Conservation (phyloP, 192 early-diverging fungal species). For the Phlyctochytrium bullatum region DNA sequence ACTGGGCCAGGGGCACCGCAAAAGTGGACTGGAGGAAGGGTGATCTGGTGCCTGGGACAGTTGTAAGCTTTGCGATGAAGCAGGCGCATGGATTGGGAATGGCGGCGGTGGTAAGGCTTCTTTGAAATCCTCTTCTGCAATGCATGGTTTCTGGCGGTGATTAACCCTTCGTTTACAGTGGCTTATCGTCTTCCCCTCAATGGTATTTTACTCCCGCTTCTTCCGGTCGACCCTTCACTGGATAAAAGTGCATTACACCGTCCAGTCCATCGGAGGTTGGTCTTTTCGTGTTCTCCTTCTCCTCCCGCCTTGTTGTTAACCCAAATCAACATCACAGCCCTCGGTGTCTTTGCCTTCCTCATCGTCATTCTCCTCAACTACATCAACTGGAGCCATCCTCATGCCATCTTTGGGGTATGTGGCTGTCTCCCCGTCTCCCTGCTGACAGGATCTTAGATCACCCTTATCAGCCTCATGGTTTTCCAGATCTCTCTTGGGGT, state of each 20-base stretch:
- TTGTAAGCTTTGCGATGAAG: neutral
- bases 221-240: neutral
- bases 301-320: too few relatives aligned
- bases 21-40: neutral
- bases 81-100: neutral
- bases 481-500: neutral
- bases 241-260: neutral
- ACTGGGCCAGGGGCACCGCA: neutral
- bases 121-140: neutral
- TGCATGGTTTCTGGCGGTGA: neutral
- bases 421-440: too few relatives aligned
- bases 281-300: too few relatives aligned
- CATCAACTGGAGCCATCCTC: neutral
- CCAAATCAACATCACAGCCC: too few relatives aligned
- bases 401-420: neutral
- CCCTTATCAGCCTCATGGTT: neutral
- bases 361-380: neutral
- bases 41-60: neutral
- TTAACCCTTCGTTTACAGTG: neutral
- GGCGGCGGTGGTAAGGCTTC: neutral
- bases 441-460: too few relatives aligned
- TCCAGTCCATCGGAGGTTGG: neutral
- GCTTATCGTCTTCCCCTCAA: constrained; percentile 2
- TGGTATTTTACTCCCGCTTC: constrained; percentile 2
- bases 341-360: constrained; percentile 1